Conservation (phyloP, 805 yeast genomes). For the Priceomyces castillae region DNA sequence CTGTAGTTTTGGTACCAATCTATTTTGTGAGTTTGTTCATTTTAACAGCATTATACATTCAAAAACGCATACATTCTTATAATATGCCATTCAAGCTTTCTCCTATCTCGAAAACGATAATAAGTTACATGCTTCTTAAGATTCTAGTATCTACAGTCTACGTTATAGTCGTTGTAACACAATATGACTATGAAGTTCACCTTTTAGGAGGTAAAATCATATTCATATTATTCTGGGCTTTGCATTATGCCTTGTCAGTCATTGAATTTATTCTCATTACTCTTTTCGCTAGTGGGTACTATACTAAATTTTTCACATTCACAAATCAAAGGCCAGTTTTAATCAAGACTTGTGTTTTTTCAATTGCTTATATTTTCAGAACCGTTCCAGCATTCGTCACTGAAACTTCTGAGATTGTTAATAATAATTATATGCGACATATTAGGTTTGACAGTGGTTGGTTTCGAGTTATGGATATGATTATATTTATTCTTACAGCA, state of each 20-base stretch:
- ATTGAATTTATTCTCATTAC: background rate
- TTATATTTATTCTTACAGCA: background rate
- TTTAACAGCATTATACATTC: background rate
- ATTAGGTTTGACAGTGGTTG: no score
- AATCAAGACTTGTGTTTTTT: background rate
- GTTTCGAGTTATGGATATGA: no score
- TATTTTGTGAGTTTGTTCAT: background rate
- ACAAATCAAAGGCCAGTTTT: background rate
- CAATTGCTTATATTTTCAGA: background rate
- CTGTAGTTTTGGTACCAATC: background rate
- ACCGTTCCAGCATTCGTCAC: background rate
- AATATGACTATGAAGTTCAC: background rate
- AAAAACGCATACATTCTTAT: background rate
- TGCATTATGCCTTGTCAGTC: background rate
- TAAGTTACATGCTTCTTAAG: background rate
- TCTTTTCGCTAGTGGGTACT: background rate
- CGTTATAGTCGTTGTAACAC: background rate
- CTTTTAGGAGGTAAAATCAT: background rate
- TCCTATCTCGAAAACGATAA: background rate
- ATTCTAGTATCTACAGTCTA: background rate
- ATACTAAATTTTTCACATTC: background rate
- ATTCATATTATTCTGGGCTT: background rate
- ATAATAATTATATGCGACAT: background rate
- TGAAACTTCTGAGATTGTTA: background rate
- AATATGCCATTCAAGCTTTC: background rate